Conservation (phyloP, 176 grass and related monocot genomes). For the Ensete glaucum region DNA sequence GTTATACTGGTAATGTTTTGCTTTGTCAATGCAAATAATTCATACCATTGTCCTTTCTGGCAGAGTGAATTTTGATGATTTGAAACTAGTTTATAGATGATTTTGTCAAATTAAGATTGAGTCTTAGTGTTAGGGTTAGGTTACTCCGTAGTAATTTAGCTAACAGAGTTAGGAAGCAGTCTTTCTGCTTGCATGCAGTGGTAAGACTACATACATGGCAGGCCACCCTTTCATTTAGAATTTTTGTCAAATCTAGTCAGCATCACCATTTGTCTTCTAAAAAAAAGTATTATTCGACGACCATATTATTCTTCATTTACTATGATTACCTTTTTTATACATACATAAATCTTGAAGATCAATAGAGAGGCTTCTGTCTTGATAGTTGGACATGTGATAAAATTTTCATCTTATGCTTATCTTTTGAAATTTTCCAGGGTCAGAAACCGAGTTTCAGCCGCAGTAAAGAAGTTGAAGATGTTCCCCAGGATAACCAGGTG, state of each 20-base stretch:
- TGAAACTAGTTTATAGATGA: background rate
- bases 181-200: no score
- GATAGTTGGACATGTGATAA: background rate
- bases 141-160: no score
- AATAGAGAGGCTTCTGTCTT: no score
- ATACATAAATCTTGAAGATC: no score
- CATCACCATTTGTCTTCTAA: background rate
- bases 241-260: background rate
- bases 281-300: background rate
- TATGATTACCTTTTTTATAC: no score
- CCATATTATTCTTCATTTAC: background rate
- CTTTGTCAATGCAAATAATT: background rate
- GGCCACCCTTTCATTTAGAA: background rate
- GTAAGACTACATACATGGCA: no score
- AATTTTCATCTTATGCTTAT: background rate
- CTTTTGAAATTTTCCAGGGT: slow-evolving; percentile 40
- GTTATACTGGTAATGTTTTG: background rate
- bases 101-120: no score
- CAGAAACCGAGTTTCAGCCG: slow-evolving; percentile 61
- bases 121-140: no score
- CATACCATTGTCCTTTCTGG: background rate
- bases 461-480: slow-evolving; percentile 69
- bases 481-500: slow-evolving; percentile 32
- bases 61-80: background rate
- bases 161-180: no score